A percentile compares a stretch with the other conserved stretches of the same genome.
Conservation (phyloP, 345 rosid genomes). For the Brassica juncea region DNA sequence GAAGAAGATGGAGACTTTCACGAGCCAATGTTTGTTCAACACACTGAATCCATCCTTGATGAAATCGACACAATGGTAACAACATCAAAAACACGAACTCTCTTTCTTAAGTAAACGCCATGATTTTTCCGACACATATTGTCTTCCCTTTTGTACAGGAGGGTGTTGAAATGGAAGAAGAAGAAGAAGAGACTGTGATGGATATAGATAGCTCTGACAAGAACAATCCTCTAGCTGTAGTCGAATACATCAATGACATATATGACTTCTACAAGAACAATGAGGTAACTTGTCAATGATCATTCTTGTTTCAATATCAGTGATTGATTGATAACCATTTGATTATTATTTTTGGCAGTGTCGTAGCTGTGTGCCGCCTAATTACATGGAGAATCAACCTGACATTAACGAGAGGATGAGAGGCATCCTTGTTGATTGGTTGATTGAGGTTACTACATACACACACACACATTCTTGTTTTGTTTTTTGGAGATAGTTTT, state of each 20-base stretch:
- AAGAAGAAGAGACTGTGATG: constrained; percentile 45
- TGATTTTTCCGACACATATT: background rate
- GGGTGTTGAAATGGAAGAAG: constrained; percentile 87
- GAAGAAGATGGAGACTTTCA: constrained; percentile 55
- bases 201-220: constrained; percentile 80
- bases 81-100: background rate
- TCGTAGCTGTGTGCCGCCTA: constrained; percentile 53
- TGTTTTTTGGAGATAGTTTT: background rate
- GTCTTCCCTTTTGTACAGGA: constrained; percentile 46
- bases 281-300: too few species aligned
- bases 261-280: constrained; percentile 66
- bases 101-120: background rate
- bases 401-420: constrained; percentile 94
- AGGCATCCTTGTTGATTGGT: constrained; percentile 90
- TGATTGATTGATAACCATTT: too few species aligned
- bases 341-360: too few species aligned
- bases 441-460: constrained; percentile 71
- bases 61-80: constrained; percentile 88
- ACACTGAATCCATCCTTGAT: constrained; percentile 84
- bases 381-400: constrained; percentile 71
- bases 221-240: constrained; percentile 73
- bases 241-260: constrained; percentile 77
- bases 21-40: constrained; percentile 85
- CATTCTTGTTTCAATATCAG: too few species aligned
- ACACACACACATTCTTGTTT: background rate